Evolutionary conservation across 805 yeast genomes (phyloP).

Genomic region (Candida glaebosa): DNA sequence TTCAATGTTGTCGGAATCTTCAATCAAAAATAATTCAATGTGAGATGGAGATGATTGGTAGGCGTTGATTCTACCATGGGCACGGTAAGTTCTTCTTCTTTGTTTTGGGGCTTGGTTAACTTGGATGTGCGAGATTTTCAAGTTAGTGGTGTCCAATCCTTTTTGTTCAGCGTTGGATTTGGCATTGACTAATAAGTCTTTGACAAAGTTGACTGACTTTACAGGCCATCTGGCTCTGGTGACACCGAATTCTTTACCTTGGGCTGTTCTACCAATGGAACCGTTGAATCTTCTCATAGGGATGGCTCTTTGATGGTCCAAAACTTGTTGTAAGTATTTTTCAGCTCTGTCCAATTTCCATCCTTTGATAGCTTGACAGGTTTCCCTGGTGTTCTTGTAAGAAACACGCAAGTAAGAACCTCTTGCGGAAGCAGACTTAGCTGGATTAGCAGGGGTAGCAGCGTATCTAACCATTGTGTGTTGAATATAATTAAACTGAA

Average conservation of each 20-base stretch:
- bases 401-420: constrained; percentile 99
- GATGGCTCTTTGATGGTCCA: constrained; percentile 98
- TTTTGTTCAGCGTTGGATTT: constrained; percentile 98
- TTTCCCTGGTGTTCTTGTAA: constrained; percentile 99
- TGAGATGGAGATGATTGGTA: constrained; percentile 99
- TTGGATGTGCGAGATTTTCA: constrained; percentile 96
- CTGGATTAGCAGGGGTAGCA: constrained; percentile 98
- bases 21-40: constrained; percentile 95
- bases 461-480: constrained; percentile 95
- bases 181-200: constrained; percentile 95
- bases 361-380: constrained; percentile 97
- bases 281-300: constrained; percentile 98
- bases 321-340: constrained; percentile 90
- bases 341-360: constrained; percentile 97
- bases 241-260: constrained; percentile 99
- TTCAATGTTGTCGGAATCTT: constrained; percentile 89
- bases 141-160: constrained; percentile 94
- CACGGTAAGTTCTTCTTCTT: constrained; percentile 99
- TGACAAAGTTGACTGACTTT: constrained; percentile 93
- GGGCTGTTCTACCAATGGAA: constrained; percentile 98
- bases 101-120: constrained; percentile 99
- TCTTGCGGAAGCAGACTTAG: constrained; percentile 98
- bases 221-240: constrained; percentile 99
- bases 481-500: background rate
- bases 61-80: constrained; percentile 99